Evolutionary conservation across 2,329 filamentous ascomycete genomes (phyloP).

Genomic region (Myrmaecium sp.): DNA sequence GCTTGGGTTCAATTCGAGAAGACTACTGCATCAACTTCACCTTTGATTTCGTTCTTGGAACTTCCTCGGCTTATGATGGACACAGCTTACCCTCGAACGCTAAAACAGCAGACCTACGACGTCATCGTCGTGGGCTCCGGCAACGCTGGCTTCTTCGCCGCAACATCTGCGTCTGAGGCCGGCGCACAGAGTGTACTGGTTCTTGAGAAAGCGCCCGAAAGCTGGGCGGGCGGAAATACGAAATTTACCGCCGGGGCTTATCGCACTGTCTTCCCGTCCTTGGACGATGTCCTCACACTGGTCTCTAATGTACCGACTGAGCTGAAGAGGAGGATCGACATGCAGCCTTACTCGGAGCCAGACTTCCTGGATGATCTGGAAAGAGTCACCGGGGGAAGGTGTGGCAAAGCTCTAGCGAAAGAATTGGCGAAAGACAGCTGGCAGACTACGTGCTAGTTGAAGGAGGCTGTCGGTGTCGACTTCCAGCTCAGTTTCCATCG

Average conservation of each 20-base stretch:
- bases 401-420: slow-evolving; percentile 21
- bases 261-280: slow-evolving; percentile 38
- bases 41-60: too few species aligned
- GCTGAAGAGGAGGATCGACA: slow-evolving; percentile 31
- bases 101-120: too few species aligned
- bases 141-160: slow-evolving; percentile 47
- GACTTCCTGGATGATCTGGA: slow-evolving; percentile 41
- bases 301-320: slow-evolving; percentile 38
- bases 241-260: slow-evolving; percentile 51
- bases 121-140: slow-evolving; percentile 43
- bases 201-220: slow-evolving; percentile 41
- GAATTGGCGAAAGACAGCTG: slow-evolving; percentile 9
- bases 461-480: slow-evolving; percentile 36
- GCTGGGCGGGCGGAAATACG: slow-evolving; percentile 46
- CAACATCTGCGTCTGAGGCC: slow-evolving; percentile 36
- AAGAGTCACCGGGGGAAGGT: slow-evolving; percentile 44
- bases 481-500: slow-evolving; percentile 48
- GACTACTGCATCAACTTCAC: too few species aligned
- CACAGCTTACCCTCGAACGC: too few species aligned
- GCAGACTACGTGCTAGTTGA: slow-evolving; percentile 18
- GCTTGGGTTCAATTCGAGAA: too few species aligned
- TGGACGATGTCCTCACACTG: slow-evolving; percentile 40
- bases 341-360: slow-evolving; percentile 36
- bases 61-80: too few species aligned
- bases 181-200: slow-evolving; percentile 32